These are phyloP conservation scores for Loxodes magnus DNA, from an alignment of 73 alveolate genomes.

Conservation along the genomic window DNA sequence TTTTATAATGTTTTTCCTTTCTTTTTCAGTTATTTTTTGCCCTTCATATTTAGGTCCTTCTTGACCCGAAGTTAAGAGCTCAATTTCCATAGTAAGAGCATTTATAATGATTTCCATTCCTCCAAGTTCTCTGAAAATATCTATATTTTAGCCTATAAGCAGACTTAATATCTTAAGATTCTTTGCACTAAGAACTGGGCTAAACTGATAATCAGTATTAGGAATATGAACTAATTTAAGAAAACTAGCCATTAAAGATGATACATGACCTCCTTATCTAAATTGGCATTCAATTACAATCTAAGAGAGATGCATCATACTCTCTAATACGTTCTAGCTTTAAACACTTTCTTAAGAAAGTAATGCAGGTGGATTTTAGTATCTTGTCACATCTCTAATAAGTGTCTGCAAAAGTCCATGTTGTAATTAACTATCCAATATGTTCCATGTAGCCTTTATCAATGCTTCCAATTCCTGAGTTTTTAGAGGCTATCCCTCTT, in stretches of 20 bases:
- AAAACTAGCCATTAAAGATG: neutral
- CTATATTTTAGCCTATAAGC: neutral
- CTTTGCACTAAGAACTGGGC: neutral
- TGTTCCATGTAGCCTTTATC: neutral
- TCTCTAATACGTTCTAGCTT: neutral
- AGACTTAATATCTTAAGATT: neutral
- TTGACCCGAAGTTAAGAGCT: neutral
- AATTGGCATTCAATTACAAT: neutral
- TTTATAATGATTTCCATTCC: neutral
- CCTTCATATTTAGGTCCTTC: too few relatives aligned
- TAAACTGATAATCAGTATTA: neutral
- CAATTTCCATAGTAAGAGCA: neutral
- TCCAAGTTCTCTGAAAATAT: constrained; percentile 9
- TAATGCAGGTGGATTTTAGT: neutral
- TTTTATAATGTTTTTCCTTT: too few relatives aligned
- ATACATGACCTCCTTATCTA: constrained; percentile 4
- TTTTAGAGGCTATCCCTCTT: neutral
- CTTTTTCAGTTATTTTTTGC: too few relatives aligned
- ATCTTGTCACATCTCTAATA: neutral
- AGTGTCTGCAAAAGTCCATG: constrained; percentile 1
- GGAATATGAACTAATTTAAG: neutral
- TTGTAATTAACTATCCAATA: neutral
- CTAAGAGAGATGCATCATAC: neutral
- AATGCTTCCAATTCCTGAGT: neutral
- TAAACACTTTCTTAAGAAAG: neutral